Conservation (phyloP, 192 early-diverging fungal genomes). For the Umbelopsis sp. region DNA sequence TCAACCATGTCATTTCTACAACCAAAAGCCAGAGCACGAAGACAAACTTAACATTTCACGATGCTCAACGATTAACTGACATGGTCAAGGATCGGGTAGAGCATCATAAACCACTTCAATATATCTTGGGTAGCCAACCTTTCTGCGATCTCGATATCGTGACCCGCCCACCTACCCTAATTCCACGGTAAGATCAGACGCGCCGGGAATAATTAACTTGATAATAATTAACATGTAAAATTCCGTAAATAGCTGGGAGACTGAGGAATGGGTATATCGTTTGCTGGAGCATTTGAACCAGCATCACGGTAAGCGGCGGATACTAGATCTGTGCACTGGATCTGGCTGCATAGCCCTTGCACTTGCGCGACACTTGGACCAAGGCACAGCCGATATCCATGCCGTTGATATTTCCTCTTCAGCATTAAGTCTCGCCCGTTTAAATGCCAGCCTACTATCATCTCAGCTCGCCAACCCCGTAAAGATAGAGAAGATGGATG, state of each 20-base stretch:
- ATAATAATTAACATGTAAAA: not conserved
- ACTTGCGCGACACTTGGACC: constrained; percentile 60
- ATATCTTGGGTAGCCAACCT: constrained; percentile 86
- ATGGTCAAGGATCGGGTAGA: constrained; percentile 60
- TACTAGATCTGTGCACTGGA: constrained; percentile 89
- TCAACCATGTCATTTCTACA: not conserved
- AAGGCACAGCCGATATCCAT: constrained; percentile 43
- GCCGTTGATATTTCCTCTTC: constrained; percentile 69
- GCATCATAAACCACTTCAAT: constrained; percentile 85
- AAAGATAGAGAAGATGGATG: constrained; percentile 49
- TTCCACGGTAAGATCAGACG: constrained; percentile 64
- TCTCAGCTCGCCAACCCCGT: constrained; percentile 39
- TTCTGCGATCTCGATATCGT: constrained; percentile 79
- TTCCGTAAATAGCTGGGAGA: constrained; percentile 72
- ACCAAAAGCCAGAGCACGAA: not conserved
- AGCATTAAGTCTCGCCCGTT: constrained; percentile 62
- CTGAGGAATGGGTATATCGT: constrained; percentile 86
- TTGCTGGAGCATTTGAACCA: constrained; percentile 52
- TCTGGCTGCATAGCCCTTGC: constrained; percentile 82
- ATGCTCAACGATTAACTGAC: constrained; percentile 27
- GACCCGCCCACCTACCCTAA: constrained; percentile 74
- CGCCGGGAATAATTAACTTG: not conserved
- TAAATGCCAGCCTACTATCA: constrained; percentile 50
- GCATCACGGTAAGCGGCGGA: constrained; percentile 42
- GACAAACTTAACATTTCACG: not conserved